Percentiles rank a stretch among this genome's conserved stretches.
These are phyloP conservation scores for Chenopodium album DNA, from an alignment of 148 eudicot species.

Conservation along the genomic window DNA sequence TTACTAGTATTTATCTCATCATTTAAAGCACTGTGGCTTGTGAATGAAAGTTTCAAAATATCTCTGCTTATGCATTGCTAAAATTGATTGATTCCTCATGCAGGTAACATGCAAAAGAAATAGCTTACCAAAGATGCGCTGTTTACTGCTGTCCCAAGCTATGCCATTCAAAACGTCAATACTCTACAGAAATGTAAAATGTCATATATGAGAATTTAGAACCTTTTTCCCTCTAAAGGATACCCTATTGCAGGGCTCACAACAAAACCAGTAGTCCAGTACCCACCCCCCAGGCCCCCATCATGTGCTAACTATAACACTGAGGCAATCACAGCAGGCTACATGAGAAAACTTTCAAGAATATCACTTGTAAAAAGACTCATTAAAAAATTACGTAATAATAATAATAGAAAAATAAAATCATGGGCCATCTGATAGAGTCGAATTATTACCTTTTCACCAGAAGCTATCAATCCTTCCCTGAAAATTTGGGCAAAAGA, in stretches of 20 bases:
- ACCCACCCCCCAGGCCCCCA: too few relatives aligned
- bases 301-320: background rate
- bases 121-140: slow-evolving; percentile 78
- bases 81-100: background rate
- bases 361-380: background rate
- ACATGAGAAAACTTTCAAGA: background rate
- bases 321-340: background rate
- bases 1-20: too few relatives aligned
- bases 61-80: background rate
- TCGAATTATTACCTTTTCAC: slow-evolving; percentile 42
- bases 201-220: background rate
- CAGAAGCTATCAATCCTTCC: slow-evolving; percentile 50
- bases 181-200: slow-evolving; percentile 38
- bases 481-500: slow-evolving; percentile 34
- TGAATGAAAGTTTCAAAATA: background rate
- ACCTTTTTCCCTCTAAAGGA: background rate
- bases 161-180: slow-evolving; percentile 94
- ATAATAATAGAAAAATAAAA: background rate
- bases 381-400: background rate
- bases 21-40: background rate
- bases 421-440: background rate
- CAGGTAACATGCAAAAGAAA: background rate
- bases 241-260: background rate
- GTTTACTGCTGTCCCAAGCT: slow-evolving; percentile 70
- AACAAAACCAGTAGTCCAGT: background rate